Evolutionary conservation across 2,329 filamentous ascomycete species (phyloP), one percentile per base, ranked within the genome.

Genomic region (Fusarium anguioides): DNA sequence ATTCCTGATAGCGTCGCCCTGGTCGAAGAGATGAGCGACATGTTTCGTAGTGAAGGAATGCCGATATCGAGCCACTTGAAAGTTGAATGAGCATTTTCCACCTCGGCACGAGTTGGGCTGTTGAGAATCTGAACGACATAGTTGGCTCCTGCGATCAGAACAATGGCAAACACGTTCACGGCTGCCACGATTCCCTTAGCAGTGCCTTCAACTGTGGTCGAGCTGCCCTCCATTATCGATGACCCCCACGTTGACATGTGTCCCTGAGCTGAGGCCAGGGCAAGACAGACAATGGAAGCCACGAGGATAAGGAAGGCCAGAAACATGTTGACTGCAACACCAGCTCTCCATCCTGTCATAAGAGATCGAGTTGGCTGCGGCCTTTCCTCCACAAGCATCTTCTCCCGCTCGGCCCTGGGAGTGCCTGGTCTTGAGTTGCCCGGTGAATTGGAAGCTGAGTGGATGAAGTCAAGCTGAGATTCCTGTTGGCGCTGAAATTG

Each of bases 101-200:
- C 71, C 66, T 87, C 84, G 12, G 72, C 72, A 37, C 84, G 79
- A 9, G 83, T 86, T 8, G 85, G 85, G 64, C 84, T 86, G 67
- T 77, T 80, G 14, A 87, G 80, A n/a, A 85, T 78, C 72, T 87
- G 85, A 57, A 85, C 83, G 36, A 79, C 77, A 68, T 86, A 87
- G 74, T 85, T 86, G 12, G 81, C 84, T 5, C 81, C 82, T 1
- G 81, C 81, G 14, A 87, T 72, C 20, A 86, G 64, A 6, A 79
- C 75, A 7, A 83, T 69, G 9, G 76, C 76, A 39, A 82, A 75
- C 4, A 81, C 68, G 71, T 82, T 85, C 60, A 85, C 79, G 20
- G 79, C 73, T 9, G 78, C 81, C 46, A 82, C 80, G 23, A 86
- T 66, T 0, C 80, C 82, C 63, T 77, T 78, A 53, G 79, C 75